Evolutionary conservation across 139 green algal genomes (phyloP).

Genomic region (Deuterostichococcus epilithicus): DNA sequence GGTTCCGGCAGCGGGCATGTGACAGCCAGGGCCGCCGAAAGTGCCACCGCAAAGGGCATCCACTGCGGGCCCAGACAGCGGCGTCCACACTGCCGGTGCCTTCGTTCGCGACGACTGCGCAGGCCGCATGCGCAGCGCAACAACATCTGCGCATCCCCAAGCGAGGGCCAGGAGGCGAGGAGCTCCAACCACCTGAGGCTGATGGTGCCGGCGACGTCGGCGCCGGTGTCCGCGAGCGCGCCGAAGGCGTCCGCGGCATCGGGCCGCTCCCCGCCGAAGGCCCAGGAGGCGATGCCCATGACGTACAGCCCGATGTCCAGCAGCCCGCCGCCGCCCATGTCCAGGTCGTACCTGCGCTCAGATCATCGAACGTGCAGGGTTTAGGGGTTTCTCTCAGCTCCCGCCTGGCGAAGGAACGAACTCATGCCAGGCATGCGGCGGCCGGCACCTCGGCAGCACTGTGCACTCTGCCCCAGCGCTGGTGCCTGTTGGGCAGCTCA

Average conservation of each 20-base stretch:
- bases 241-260: slow-evolving; percentile 1
- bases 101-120: too few relatives aligned
- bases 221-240: slow-evolving; percentile 3
- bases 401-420: slow-evolving; percentile 13
- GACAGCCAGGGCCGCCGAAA: too few relatives aligned
- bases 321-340: slow-evolving; percentile 14
- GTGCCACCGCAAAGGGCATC: too few relatives aligned
- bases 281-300: slow-evolving; percentile 9
- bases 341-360: slow-evolving; percentile 4
- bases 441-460: too few relatives aligned
- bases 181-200: slow-evolving; percentile 16
- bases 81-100: too few relatives aligned
- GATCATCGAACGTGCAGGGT: too few relatives aligned
- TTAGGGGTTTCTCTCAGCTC: too few relatives aligned
- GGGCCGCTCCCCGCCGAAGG: slow-evolving; percentile 26
- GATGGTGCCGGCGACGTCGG: slow-evolving; percentile 6
- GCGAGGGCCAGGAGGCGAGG: neutral
- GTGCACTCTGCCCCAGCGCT: too few relatives aligned
- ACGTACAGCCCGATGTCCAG: slow-evolving; percentile 13
- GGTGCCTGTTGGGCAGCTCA: too few relatives aligned
- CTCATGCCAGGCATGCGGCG: slow-evolving; percentile 9
- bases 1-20: neutral
- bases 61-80: too few relatives aligned
- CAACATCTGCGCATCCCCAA: neutral
- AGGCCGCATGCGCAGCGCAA: too few relatives aligned